Conservation (phyloP, 176 grass and related monocot species). For the Saccharum spontaneum region DNA sequence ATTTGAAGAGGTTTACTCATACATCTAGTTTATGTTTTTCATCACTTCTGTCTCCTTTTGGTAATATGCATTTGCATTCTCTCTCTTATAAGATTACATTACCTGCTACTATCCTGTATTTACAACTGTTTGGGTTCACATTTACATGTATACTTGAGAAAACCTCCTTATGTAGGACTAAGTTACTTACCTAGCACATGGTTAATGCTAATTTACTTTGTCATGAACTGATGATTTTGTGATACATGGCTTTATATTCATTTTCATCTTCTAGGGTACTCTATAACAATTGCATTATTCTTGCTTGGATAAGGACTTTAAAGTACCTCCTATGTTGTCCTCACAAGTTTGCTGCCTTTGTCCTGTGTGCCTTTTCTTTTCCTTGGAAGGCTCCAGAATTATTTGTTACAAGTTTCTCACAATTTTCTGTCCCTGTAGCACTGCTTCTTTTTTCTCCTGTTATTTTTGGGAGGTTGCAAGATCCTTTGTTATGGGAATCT, state of each 20-base stretch:
- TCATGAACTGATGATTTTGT: not conserved
- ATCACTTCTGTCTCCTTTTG: conserved; percentile 2
- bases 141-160: not conserved
- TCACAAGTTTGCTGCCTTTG: not conserved
- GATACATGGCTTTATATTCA: not conserved
- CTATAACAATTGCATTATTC: not conserved
- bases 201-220: conserved; percentile 16
- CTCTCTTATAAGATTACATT: not conserved
- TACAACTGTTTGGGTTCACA: not conserved
- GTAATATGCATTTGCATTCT: not conserved
- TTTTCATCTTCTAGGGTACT: conserved; percentile 12
- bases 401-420: not conserved
- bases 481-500: not conserved
- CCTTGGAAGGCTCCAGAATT: not conserved
- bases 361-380: not conserved
- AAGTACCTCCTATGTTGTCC: conserved; percentile 2
- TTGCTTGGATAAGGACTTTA: not conserved
- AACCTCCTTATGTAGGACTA: not conserved
- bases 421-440: not conserved
- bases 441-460: not conserved
- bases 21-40: conserved; percentile 26
- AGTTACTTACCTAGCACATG: conserved; percentile 8
- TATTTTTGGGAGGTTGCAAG: not conserved
- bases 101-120: not conserved
- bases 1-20: conserved; percentile 77